Conservation (phyloP, 2,329 filamentous ascomycete species). For the Cladophialophora chaetospira region DNA sequence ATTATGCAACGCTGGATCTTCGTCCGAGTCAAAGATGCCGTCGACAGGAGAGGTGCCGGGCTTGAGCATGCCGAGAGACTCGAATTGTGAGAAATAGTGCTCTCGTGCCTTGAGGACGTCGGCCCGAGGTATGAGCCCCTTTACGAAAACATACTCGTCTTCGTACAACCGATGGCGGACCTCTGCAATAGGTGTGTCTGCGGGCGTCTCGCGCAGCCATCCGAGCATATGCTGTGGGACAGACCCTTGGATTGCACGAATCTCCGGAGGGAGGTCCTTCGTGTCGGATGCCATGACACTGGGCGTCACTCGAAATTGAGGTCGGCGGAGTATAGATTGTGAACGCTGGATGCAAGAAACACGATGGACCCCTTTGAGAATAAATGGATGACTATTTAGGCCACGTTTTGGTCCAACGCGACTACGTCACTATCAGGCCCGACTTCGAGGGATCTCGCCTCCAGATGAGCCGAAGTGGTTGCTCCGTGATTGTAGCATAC, state of each 20-base stretch:
- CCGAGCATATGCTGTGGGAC: constrained; percentile 34
- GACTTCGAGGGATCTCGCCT: too few species aligned
- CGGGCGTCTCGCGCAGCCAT: constrained; percentile 38
- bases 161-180: constrained; percentile 42
- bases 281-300: background rate
- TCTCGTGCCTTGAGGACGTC: constrained; percentile 47
- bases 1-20: constrained; percentile 40
- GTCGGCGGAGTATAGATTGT: background rate
- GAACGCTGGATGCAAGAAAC: background rate
- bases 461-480: too few species aligned
- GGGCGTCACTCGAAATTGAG: background rate
- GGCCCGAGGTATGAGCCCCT: constrained; percentile 45
- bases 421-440: too few species aligned
- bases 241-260: constrained; percentile 22
- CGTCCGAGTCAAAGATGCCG: constrained; percentile 45
- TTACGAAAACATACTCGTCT: constrained; percentile 49
- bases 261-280: background rate
- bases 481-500: too few species aligned
- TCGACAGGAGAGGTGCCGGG: constrained; percentile 43
- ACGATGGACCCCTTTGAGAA: too few species aligned
- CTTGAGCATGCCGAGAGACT: constrained; percentile 43
- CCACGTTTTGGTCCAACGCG: too few species aligned
- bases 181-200: constrained; percentile 42
- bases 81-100: constrained; percentile 45
- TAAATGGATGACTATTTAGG: too few species aligned